A percentile compares a stretch with the other conserved stretches of the same genome.
These are phyloP conservation scores for Nicotiana noctiflora DNA, from an alignment of 257 asterid species.

Conservation along the genomic window DNA sequence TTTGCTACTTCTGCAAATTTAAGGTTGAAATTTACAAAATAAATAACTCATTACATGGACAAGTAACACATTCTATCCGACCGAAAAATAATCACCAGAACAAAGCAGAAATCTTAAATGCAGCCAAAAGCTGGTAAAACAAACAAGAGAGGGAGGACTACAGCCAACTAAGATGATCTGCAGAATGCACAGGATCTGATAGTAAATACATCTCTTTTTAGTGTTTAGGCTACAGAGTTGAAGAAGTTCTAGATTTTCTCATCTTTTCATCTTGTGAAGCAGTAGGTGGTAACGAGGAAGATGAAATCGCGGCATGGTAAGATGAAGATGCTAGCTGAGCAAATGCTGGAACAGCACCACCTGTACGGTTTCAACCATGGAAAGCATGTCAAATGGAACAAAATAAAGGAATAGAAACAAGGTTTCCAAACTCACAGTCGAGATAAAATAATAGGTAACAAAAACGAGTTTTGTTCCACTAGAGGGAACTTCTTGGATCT, in stretches of 20 bases:
- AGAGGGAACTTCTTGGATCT: no score
- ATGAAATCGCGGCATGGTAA: slow-evolving; percentile 53
- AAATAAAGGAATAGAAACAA: neutral
- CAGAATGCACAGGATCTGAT: neutral
- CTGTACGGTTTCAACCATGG: slow-evolving; percentile 33
- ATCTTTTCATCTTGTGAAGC: slow-evolving; percentile 42
- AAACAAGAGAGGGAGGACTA: neutral
- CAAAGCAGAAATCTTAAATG: neutral
- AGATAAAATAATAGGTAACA: neutral
- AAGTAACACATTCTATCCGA: neutral
- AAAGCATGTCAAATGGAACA: neutral
- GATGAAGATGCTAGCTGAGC: slow-evolving; percentile 89
- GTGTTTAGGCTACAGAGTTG: slow-evolving; percentile 8
- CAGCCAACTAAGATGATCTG: neutral
- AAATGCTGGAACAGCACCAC: slow-evolving; percentile 89
- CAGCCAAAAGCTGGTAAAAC: neutral
- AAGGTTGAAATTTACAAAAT: neutral
- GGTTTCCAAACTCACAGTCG: neutral
- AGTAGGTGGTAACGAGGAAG: slow-evolving; percentile 44
- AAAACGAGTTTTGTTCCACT: neutral
- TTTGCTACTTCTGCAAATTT: neutral
- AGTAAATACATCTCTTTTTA: neutral
- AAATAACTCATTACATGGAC: neutral
- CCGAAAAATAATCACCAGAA: neutral
- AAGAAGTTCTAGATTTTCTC: slow-evolving; percentile 20